Conservation (phyloP, 345 rosid genomes). For the Populus nigra region DNA sequence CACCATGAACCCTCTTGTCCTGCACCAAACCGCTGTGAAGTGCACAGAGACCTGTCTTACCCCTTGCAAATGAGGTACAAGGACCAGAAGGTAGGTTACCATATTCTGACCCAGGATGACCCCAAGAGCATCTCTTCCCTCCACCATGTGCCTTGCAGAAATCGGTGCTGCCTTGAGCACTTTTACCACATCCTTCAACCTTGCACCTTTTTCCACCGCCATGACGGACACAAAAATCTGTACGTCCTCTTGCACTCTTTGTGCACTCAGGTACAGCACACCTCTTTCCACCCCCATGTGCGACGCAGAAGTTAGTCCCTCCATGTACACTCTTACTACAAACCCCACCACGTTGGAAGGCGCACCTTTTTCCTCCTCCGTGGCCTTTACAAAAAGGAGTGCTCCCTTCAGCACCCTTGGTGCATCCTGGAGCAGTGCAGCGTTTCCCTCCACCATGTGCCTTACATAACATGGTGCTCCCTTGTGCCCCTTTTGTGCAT, state of each 20-base stretch:
- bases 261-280: constrained; percentile 85
- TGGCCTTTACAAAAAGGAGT: constrained; percentile 96
- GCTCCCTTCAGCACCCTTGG: constrained; percentile 98
- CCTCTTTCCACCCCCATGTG: constrained; percentile 97
- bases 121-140: constrained; percentile 95
- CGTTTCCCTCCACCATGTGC: constrained; percentile 99
- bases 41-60: constrained; percentile 84
- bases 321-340: constrained; percentile 98
- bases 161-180: constrained; percentile 97
- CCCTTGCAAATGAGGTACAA: constrained; percentile 84
- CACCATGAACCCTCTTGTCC: constrained; percentile 89
- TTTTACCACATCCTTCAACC: constrained; percentile 81
- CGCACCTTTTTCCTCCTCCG: constrained; percentile 96
- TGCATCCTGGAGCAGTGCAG: constrained; percentile 71
- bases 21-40: constrained; percentile 72
- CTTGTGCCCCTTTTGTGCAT: constrained; percentile 96
- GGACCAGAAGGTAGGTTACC: constrained; percentile 55
- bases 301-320: constrained; percentile 96
- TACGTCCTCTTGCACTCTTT: constrained; percentile 96
- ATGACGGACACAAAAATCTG: constrained; percentile 89
- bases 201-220: constrained; percentile 99
- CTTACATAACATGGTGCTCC: constrained; percentile 96
- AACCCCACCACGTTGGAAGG: constrained; percentile 70
- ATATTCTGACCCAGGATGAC: constrained; percentile 71
- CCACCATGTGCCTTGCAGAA: constrained; percentile 99